Conservation (phyloP, 305 asterid species). For the Ilex paraguariensis region DNA sequence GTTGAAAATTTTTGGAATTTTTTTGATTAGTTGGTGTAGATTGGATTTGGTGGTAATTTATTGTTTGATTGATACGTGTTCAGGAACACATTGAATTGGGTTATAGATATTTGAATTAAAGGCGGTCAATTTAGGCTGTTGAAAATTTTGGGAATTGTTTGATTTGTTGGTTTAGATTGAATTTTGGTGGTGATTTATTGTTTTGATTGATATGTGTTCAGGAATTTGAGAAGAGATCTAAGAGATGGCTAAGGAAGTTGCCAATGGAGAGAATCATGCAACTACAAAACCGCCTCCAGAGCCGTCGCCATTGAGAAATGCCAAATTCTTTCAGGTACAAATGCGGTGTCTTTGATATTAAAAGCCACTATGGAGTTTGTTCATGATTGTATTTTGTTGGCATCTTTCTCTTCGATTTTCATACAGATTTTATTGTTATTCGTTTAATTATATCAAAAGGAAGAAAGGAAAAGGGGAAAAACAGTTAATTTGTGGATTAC, state of each 20-base stretch:
- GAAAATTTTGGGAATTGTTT: not conserved
- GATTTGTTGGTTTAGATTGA: not conserved
- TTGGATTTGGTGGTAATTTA: constrained; percentile 5
- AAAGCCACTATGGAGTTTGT: not conserved
- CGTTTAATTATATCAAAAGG: not conserved
- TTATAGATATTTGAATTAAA: too few species aligned
- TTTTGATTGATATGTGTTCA: constrained; percentile 8
- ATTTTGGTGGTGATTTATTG: constrained; percentile 1
- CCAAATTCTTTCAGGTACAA: constrained; percentile 45
- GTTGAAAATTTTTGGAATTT: not conserved
- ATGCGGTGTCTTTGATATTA: not conserved
- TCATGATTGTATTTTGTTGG: not conserved
- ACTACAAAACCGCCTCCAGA: constrained; percentile 45
- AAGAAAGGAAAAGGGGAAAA: not conserved
- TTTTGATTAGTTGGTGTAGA: not conserved
- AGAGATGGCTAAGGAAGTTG: constrained; percentile 31
- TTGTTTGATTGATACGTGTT: constrained; percentile 7
- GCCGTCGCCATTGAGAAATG: constrained; percentile 50
- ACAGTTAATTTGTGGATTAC: not conserved
- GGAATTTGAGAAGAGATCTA: constrained; percentile 6
- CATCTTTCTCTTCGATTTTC: not conserved
- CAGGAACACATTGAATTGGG: not conserved
- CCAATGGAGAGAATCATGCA: constrained; percentile 32
- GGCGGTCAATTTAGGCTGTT: too few species aligned
- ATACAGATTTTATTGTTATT: not conserved